Base-by-base conservation (phyloP, 2,329 filamentous ascomycete genomes). In the Sclerotinia subarctica region DNA sequence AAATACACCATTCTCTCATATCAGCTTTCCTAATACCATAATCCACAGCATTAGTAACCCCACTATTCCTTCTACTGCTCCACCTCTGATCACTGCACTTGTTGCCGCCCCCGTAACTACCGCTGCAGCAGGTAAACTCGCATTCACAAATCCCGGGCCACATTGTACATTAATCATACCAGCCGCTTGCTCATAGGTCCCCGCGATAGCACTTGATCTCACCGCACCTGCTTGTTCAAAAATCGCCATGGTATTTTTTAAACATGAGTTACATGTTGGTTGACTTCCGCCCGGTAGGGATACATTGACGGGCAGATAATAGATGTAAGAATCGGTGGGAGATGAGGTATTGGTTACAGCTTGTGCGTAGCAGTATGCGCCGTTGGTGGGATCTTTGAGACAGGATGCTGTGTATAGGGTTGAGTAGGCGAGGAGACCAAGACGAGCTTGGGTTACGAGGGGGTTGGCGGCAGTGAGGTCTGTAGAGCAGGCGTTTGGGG, bases 341-440 rank as follows among this genome's bases (percentile, higher is more conserved):
- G 86, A 89, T 29, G 86, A 85, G 7, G 81, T 77, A 79, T 97
- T 96, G 59, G 91, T 93, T 69, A 94, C 88, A 62, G 94, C 93
- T 73, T 92, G 90, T 72, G 91, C 91, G 78, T 93, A 97, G 81
- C 87, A 90, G 82, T 94, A 97, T 72, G 88, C 85, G 63, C 83
- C 83, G 0, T 47, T 60, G 88, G 88, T 0, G 82, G 86, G 82
- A 76, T 92, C 86, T 69, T 87, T 88, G 26, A 96, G 84, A 77
- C 95, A 99, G 8, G 90, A 90, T 3, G 93, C 92, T 60, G 87
- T 84, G 80, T 94, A 96, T 42, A 97, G 80, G 38, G 90, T 85
- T 71, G 88, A 83, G 80, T 97, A 99, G 56, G 92, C 85, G 29
- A 87, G 79, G 74, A 98, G 85, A 58, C 92, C 93, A 53, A 86